A percentile compares a stretch with the other conserved stretches of the same genome.
Conservation (phyloP, 306 rosid genomes). For the Lagenaria siceraria region DNA sequence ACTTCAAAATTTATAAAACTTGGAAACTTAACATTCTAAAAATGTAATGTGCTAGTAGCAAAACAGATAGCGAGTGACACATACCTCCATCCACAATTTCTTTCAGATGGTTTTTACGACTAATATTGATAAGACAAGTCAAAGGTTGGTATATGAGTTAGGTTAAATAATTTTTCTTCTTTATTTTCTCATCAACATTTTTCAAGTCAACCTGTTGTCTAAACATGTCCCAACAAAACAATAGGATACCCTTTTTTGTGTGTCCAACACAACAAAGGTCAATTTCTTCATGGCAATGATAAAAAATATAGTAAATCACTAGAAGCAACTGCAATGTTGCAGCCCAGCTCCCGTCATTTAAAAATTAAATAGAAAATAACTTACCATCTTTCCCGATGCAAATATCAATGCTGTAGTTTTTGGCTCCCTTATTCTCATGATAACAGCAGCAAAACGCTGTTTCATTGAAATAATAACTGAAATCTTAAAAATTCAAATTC, state of each 20-base stretch:
- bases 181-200: not conserved
- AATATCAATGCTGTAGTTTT: slow-evolving; percentile 89
- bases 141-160: not conserved
- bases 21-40: too few relatives aligned
- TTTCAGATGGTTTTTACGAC: not conserved
- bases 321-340: not conserved
- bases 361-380: not conserved
- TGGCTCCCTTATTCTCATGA: slow-evolving; percentile 97
- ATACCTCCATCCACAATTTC: not conserved
- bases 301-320: not conserved
- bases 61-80: too few relatives aligned
- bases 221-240: not conserved
- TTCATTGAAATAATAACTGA: not conserved
- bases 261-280: not conserved
- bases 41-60: too few relatives aligned
- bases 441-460: slow-evolving; percentile 98
- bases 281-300: not conserved
- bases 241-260: not conserved
- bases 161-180: not conserved
- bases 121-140: not conserved
- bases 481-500: not conserved
- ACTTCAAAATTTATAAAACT: too few relatives aligned
- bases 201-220: not conserved
- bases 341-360: not conserved
- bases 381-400: slow-evolving; percentile 97